Evolutionary conservation across 306 rosid species (phyloP).

Genomic region (Parietaria judaica): DNA sequence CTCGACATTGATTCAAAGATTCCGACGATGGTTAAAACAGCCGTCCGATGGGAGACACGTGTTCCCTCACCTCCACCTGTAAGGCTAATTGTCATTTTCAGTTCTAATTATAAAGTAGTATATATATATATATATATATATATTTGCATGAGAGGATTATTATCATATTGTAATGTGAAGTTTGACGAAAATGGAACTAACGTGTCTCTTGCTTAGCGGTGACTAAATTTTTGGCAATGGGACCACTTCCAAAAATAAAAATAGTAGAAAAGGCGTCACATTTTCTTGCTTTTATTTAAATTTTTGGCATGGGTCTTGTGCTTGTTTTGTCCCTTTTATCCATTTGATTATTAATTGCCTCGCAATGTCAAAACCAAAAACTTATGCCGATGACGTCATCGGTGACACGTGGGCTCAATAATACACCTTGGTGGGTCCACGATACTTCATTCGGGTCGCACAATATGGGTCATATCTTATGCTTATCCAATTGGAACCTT

Average conservation of each 20-base stretch:
- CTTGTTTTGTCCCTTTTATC: conserved; percentile 10
- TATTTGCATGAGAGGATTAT: conserved; percentile 37
- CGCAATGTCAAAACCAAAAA: conserved; percentile 16
- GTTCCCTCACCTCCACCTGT: conserved; percentile 26
- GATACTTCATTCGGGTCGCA: neutral
- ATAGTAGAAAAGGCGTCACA: neutral
- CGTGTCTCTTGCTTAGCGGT: conserved; percentile 32
- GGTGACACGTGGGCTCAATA: conserved; percentile 59
- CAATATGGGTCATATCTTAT: no score
- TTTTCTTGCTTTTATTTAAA: conserved; percentile 17
- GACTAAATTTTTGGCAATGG: conserved; percentile 21
- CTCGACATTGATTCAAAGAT: conserved; percentile 24
- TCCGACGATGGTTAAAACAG: conserved; percentile 27
- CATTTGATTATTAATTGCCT: conserved; percentile 16
- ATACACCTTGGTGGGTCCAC: conserved; percentile 23
- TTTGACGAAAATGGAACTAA: conserved; percentile 30
- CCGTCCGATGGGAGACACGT: conserved; percentile 25
- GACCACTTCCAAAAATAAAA: conserved; percentile 16
- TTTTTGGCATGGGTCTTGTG: conserved; percentile 54
- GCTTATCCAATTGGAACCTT: conserved; percentile 18
- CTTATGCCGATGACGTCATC: conserved; percentile 36
- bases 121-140: neutral
- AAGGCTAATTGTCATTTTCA: conserved; percentile 24
- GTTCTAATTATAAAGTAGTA: conserved; percentile 30
- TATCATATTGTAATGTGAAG: conserved; percentile 21